A percentile compares a stretch with the other conserved stretches of the same genome.
Evolutionary conservation across 2,329 filamentous ascomycete species (phyloP).

Genomic region (Akanthomyces dipterigenus): DNA sequence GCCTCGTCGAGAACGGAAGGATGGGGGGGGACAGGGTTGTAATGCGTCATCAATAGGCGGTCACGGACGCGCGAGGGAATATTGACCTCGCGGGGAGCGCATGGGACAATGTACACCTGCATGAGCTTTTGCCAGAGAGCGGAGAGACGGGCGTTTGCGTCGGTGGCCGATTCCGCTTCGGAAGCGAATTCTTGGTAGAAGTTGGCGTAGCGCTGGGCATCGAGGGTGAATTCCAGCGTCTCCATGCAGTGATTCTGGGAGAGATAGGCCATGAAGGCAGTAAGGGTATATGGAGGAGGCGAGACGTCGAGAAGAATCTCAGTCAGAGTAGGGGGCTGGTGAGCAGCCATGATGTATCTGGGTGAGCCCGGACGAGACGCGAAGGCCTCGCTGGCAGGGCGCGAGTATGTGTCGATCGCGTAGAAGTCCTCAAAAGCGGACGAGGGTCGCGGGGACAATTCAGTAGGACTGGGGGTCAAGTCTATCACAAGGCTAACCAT

Average conservation of each 20-base stretch:
- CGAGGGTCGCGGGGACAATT: constrained; percentile 37
- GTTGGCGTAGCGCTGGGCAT: constrained; percentile 75
- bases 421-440: constrained; percentile 40
- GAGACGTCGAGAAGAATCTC: constrained; percentile 86
- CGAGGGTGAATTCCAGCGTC: constrained; percentile 93
- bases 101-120: constrained; percentile 82
- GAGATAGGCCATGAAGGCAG: constrained; percentile 91
- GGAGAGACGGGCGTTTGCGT: constrained; percentile 59
- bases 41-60: constrained; percentile 54
- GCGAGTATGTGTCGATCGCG: constrained; percentile 32
- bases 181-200: constrained; percentile 41
- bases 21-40: constrained; percentile 57
- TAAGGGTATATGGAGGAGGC: constrained; percentile 80
- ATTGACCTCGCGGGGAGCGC: constrained; percentile 82
- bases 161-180: constrained; percentile 31
- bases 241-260: constrained; percentile 97
- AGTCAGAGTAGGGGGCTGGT: constrained; percentile 60
- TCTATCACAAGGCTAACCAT: constrained; percentile 43
- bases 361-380: constrained; percentile 34
- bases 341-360: constrained; percentile 24
- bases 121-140: constrained; percentile 83
- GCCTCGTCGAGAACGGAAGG: constrained; percentile 75
- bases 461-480: constrained; percentile 34
- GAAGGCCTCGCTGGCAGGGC: constrained; percentile 42
- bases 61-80: constrained; percentile 81